A percentile compares a stretch with the other conserved stretches of the same genome.
Evolutionary conservation across 805 yeast species (phyloP).

Genomic region (Blastobotrys robertii): DNA sequence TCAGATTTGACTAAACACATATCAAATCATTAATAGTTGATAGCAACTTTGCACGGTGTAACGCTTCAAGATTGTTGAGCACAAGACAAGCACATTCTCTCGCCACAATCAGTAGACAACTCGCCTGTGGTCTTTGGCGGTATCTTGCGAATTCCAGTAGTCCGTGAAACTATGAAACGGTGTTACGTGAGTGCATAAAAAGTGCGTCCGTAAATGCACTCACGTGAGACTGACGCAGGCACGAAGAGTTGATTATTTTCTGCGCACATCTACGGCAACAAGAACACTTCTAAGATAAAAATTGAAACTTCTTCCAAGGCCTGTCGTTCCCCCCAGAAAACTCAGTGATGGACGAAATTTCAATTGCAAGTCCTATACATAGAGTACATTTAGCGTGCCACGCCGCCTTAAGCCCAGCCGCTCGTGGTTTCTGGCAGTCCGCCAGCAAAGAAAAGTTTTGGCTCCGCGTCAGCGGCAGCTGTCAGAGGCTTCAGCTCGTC

Average conservation of each 20-base stretch:
- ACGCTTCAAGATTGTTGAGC: too few relatives aligned
- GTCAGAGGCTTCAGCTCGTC: constrained; percentile 25
- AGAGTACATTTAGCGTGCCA: background rate
- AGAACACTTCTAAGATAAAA: too few relatives aligned
- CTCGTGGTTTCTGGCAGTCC: constrained; percentile 28
- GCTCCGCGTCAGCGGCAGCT: constrained; percentile 8
- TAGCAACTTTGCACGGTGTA: too few relatives aligned
- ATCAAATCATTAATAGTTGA: background rate
- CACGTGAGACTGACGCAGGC: background rate
- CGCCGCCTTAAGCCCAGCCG: constrained; percentile 10
- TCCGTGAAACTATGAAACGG: too few relatives aligned
- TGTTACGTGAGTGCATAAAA: background rate
- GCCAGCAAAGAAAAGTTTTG: constrained; percentile 24
- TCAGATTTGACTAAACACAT: background rate
- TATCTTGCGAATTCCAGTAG: too few relatives aligned
- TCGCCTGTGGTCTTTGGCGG: too few relatives aligned
- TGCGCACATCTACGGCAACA: too few relatives aligned
- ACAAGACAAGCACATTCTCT: too few relatives aligned
- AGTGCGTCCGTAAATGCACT: background rate
- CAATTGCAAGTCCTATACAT: background rate
- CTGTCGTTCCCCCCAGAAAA: too few relatives aligned
- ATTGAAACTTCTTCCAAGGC: too few relatives aligned
- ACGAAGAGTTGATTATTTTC: background rate
- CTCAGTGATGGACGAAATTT: background rate
- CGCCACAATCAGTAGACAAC: too few relatives aligned